Percentiles rank a stretch among this genome's conserved stretches.
These are phyloP conservation scores for Didymella lethalis DNA, from an alignment of 2,329 filamentous ascomycete genomes.

Conservation along the genomic window DNA sequence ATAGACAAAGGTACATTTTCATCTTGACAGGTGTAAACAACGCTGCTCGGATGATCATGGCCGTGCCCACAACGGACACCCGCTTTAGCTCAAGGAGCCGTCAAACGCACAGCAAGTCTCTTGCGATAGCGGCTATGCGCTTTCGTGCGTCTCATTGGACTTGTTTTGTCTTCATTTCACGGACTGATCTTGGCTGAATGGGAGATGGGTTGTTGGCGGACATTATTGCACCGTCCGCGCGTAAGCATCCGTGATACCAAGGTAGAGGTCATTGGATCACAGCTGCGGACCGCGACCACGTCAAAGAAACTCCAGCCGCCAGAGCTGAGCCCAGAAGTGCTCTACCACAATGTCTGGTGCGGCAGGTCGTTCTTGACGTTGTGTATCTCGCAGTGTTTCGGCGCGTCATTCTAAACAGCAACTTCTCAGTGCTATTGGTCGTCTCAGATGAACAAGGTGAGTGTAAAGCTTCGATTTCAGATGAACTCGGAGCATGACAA, in stretches of 20 bases:
- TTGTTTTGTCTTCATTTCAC: conserved; percentile 19
- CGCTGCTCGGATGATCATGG: not conserved
- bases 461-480: conserved; percentile 4
- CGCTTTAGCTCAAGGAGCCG: conserved; percentile 3
- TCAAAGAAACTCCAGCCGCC: not conserved
- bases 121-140: conserved; percentile 11
- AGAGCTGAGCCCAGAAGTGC: not conserved
- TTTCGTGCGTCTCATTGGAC: conserved; percentile 19
- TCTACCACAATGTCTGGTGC: not conserved
- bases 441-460: not conserved
- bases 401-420: not conserved
- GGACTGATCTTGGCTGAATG: conserved; percentile 11
- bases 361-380: not conserved
- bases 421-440: not conserved
- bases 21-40: not conserved
- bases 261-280: conserved; percentile 15
- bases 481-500: conserved; percentile 3
- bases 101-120: conserved; percentile 5
- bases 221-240: conserved; percentile 28
- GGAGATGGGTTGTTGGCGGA: conserved; percentile 22
- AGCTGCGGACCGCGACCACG: conserved; percentile 7
- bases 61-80: not conserved
- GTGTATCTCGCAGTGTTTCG: not conserved
- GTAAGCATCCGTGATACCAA: conserved; percentile 34
- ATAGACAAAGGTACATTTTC: not conserved